A percentile compares a stretch with the other conserved stretches of the same genome.
Conservation (phyloP, 2,329 filamentous ascomycete species). For the Pseudocercospora crystallina region DNA sequence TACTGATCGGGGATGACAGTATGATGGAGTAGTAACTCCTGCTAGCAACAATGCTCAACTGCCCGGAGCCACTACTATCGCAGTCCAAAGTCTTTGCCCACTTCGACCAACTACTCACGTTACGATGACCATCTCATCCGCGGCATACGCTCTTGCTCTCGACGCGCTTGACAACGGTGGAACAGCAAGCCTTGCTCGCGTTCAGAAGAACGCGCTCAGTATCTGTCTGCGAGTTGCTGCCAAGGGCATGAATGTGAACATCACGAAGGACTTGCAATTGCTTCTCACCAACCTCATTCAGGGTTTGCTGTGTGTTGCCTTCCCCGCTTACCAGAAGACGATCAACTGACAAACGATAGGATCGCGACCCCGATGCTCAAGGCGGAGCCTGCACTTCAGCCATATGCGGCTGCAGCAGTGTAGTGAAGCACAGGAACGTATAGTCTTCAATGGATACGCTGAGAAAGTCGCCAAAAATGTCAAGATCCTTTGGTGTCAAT, state of each 20-base stretch:
- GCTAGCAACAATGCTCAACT: conserved; percentile 29
- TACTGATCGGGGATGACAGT: conserved; percentile 5
- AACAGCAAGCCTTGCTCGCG: conserved; percentile 23
- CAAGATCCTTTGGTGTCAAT: too few relatives aligned
- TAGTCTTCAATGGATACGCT: too few relatives aligned
- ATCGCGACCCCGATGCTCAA: conserved; percentile 9
- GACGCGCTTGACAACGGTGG: conserved; percentile 32
- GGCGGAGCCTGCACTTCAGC: conserved; percentile 5
- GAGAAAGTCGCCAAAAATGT: too few relatives aligned
- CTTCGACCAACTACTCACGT: conserved; percentile 25
- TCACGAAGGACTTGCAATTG: conserved; percentile 19
- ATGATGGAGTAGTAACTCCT: conserved; percentile 31
- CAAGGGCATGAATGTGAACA: conserved; percentile 22
- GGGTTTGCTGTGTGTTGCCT: conserved; percentile 24
- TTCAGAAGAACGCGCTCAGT: conserved; percentile 10
- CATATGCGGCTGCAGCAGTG: conserved; percentile 1
- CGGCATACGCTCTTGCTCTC: conserved; percentile 30
- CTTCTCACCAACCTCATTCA: conserved; percentile 22
- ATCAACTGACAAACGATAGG: not conserved
- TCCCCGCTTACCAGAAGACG: too few relatives aligned
- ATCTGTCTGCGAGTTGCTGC: conserved; percentile 25
- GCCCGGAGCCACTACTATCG: conserved; percentile 26
- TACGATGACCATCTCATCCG: conserved; percentile 30
- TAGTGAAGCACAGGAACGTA: too few relatives aligned
- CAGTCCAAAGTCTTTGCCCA: conserved; percentile 29